Evolutionary conservation across 2,329 filamentous ascomycete genomes (phyloP).

Genomic region (Cladosporium oxysporum): DNA sequence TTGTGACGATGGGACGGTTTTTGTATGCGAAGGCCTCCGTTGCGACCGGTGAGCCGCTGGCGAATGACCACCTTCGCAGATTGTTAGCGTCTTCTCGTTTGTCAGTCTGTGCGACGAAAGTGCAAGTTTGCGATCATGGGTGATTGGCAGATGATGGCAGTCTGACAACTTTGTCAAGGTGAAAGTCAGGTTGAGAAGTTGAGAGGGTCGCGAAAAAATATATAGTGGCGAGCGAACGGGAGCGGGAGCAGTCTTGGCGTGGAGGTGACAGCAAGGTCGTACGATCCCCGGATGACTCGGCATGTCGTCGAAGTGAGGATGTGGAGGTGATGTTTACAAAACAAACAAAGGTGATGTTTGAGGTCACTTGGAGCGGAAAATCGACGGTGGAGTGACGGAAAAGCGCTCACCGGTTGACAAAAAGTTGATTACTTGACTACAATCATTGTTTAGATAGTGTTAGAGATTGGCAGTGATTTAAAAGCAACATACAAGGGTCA

Average conservation of each 20-base stretch:
- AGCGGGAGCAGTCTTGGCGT: background rate
- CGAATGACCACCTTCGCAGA: constrained; percentile 2
- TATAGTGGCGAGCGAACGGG: background rate
- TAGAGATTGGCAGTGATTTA: background rate
- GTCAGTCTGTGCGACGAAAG: background rate
- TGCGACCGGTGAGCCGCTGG: background rate
- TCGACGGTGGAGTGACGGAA: background rate
- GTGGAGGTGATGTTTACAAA: background rate
- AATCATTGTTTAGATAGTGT: background rate
- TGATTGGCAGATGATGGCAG: background rate
- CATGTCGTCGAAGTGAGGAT: background rate
- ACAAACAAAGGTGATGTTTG: background rate
- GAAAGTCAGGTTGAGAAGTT: background rate
- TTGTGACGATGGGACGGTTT: background rate
- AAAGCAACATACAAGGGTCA: background rate
- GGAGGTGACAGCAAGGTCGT: background rate
- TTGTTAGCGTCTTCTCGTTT: background rate
- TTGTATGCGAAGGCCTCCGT: background rate
- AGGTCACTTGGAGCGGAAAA: background rate
- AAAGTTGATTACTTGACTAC: background rate
- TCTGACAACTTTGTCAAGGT: background rate
- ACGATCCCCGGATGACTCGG: background rate
- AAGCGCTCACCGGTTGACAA: background rate
- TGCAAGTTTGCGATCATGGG: background rate
- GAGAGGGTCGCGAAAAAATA: background rate